Evolutionary conservation across 495 filamentous ascomycete genomes (phyloP).

Genomic region (Xylaria nigripes): DNA sequence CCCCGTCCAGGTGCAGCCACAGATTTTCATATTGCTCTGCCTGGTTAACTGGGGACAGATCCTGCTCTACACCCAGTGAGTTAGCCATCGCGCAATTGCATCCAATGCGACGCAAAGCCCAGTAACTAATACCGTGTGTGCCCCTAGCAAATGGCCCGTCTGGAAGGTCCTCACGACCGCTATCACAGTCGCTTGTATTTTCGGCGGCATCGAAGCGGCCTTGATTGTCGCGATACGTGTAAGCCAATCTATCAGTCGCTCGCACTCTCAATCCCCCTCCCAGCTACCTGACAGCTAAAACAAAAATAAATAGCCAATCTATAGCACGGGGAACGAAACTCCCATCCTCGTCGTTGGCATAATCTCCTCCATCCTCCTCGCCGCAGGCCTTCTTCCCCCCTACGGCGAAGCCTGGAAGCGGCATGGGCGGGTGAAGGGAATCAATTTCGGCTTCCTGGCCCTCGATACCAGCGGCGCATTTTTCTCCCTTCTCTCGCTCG

Average conservation of each 20-base stretch:
- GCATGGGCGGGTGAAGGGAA: conserved; percentile 58
- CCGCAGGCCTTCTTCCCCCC: conserved; percentile 56
- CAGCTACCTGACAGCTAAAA: no score
- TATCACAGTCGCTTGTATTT: conserved; percentile 32
- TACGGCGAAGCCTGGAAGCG: conserved; percentile 68
- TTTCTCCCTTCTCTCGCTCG: conserved; percentile 67
- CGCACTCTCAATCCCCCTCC: no score
- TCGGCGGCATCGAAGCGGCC: conserved; percentile 52
- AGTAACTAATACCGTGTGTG: not conserved
- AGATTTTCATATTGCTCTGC: conserved; percentile 57
- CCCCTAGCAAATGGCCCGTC: conserved; percentile 39
- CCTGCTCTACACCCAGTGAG: conserved; percentile 54
- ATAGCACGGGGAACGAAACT: conserved; percentile 40
- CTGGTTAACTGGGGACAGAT: conserved; percentile 61
- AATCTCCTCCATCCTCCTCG: conserved; percentile 51
- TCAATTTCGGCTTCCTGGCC: conserved; percentile 58
- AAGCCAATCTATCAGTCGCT: conserved; percentile 5
- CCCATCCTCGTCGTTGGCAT: conserved; percentile 54
- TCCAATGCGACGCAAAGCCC: not conserved
- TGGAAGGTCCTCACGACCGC: conserved; percentile 44
- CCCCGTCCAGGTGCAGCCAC: conserved; percentile 66
- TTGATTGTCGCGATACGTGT: conserved; percentile 58
- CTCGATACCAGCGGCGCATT: conserved; percentile 67
- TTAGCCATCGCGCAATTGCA: not conserved
- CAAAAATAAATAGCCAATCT: conserved; percentile 44